Conservation (phyloP, 768 basidiomycete species). For the Phaffia australis region DNA sequence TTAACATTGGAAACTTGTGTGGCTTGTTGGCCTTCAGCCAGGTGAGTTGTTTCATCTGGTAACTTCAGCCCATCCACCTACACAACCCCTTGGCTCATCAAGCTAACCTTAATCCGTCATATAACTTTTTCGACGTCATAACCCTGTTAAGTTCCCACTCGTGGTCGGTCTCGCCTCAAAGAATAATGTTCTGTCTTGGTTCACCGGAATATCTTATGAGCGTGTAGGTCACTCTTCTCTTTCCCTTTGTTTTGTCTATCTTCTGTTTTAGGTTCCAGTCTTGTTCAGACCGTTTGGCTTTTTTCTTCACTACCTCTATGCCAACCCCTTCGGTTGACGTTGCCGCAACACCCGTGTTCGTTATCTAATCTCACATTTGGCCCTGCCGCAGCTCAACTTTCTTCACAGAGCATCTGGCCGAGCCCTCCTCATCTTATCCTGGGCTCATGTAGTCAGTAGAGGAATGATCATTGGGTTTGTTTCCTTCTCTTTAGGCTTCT, state of each 20-base stretch:
- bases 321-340: too few relatives aligned
- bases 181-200: conserved; percentile 51
- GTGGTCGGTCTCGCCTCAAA: conserved; percentile 52
- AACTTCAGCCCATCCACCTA: too few relatives aligned
- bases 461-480: conserved; percentile 6
- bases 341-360: background rate
- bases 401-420: conserved; percentile 36
- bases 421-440: conserved; percentile 29
- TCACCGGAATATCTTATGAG: conserved; percentile 51
- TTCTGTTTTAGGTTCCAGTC: too few relatives aligned
- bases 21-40: conserved; percentile 15
- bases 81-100: conserved; percentile 4
- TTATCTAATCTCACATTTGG: background rate
- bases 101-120: background rate
- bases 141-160: conserved; percentile 43
- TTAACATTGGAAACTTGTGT: conserved; percentile 28
- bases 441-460: conserved; percentile 18
- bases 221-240: conserved; percentile 30
- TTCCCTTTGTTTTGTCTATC: background rate
- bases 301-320: too few relatives aligned
- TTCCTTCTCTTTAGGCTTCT: background rate
- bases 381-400: conserved; percentile 32
- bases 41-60: background rate
- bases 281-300: too few relatives aligned
- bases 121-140: too few relatives aligned